A percentile compares a stretch with the other conserved stretches of the same genome.
phyloP scores from a whole-genome alignment of 1,284 basidiomycete genomes.

The Austropuccinia psidii region DNA sequence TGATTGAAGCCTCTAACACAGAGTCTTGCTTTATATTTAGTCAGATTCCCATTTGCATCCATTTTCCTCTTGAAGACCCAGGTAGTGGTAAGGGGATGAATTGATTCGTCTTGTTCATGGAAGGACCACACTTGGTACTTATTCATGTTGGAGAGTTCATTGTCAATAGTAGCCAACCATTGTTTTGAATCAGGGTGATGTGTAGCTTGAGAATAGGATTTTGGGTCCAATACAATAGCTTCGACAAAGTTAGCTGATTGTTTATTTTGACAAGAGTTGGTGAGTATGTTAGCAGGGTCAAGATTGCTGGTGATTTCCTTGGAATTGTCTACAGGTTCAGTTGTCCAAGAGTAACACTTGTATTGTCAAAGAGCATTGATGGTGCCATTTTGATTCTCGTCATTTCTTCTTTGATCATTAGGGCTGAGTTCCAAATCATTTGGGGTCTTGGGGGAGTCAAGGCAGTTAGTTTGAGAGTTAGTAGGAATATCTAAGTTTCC shows the following conservation, averaged over 20 bases:
- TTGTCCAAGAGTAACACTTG: no score
- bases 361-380: no score
- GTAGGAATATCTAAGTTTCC: no score
- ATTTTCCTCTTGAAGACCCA: background rate
- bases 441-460: no score
- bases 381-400: no score
- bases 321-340: no score
- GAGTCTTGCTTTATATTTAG: background rate
- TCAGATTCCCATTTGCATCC: background rate
- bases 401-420: no score
- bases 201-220: background rate
- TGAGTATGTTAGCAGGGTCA: background rate
- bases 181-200: background rate
- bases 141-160: background rate
- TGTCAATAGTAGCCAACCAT: background rate
- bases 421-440: no score
- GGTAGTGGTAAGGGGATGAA: background rate
- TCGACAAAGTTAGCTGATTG: background rate
- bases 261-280: background rate
- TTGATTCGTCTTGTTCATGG: no score
- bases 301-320: background rate
- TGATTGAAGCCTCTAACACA: constrained; percentile 2
- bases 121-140: background rate
- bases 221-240: background rate
- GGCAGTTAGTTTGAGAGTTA: no score